Evolutionary conservation across 306 rosid species (phyloP), one percentile per base, ranked within the genome.

Genomic region (Vigna angularis): DNA sequence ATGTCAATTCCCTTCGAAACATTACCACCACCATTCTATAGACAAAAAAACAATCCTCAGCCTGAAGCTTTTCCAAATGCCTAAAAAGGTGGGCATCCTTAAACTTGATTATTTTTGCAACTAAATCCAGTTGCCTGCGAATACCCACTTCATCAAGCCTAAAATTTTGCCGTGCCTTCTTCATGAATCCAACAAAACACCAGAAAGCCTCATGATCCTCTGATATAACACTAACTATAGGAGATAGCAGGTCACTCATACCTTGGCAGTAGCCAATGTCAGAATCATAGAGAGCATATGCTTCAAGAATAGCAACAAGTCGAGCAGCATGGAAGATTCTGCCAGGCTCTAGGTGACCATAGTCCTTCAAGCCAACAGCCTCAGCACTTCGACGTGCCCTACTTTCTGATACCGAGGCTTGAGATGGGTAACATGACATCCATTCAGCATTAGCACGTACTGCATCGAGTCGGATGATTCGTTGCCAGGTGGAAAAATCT

Each of bases 261-360:
- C 99, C 99, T 84, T 96, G 99, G 85, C 99, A 96, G 87, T 96
- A 96, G 72, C 99, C 99, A 70, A 96, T 96, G 83, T 96, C 99
- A 30, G 98, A 91, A 79, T 96, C 99, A 52, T 86, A 86, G 13
- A 96, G 85, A 28, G 99, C 99, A 83, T 96, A 96, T 44, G 99
- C 99, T 90, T 96, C 99, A 47, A 96, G 99, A 74, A 93, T 91
- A 56, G 99, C 96, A 84, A 96, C 99, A 40, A 96, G 79, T 26
- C 99, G 88, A n/a, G 97, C 93, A 66, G 99, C 98, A 77, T 96
- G 99, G 74, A 91, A 87, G 66, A 96, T 90, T 81, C 97, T 86
- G 77, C 84, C 66, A 48, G 99, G 88, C 72, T 96, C 97, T 61
- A 96, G 82, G 85, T 93, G 98, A 81, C 88, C 87, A 64, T 93